Base-by-base conservation (phyloP, 805 yeast species). In the Wickerhamiella cacticola region DNA sequence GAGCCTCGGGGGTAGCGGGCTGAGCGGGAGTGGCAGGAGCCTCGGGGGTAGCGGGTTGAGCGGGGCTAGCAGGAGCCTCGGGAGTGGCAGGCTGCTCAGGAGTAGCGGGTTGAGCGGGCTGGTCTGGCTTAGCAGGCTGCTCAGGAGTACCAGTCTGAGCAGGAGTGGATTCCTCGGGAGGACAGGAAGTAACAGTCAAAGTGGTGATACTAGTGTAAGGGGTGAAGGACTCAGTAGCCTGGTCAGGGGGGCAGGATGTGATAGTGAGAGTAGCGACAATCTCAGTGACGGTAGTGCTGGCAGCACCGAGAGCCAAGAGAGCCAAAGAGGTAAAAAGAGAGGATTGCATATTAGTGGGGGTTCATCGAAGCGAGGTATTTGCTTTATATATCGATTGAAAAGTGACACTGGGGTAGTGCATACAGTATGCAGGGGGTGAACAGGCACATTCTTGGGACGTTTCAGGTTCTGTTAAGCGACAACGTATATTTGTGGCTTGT, bases 231-330 rank as follows among this genome's bases (percentile, higher is more conserved):
- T 21, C 41, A 21, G 41, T 18, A 12, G 25, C 24, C 26, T 36
- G 23, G 23, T 40, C 34, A 26, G 45, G 45, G 26, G 45, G 38
- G 45, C 45, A 41, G 10, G 36, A 29, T 26, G 33, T 24, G n/a
- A 40, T n/a, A 5, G 33, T 40, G 31, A 21, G 5, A 16, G 48
- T 40, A 12, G 46, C n/a, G 9, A 15, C 29, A 6, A 24, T 2
- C 12, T 29, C 43, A 33, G 50, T 34, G 22, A 46, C 45, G 24
- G 36, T 41, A 25, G 18, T 34, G 19, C 13, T 19, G 13, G 45
- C 40, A 18, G 39, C 15, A 42, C 34, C 39, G 36, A 43, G 40
- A 21, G 46, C 16, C 18, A 43, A 43, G 12, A 43, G 33, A 33
- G 26, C 18, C 21, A 36, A 22, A 21, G 41, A 21, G n/a, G 24